phyloP scores from a whole-genome alignment of 495 filamentous ascomycete genomes.

The Penicillium lividum region DNA sequence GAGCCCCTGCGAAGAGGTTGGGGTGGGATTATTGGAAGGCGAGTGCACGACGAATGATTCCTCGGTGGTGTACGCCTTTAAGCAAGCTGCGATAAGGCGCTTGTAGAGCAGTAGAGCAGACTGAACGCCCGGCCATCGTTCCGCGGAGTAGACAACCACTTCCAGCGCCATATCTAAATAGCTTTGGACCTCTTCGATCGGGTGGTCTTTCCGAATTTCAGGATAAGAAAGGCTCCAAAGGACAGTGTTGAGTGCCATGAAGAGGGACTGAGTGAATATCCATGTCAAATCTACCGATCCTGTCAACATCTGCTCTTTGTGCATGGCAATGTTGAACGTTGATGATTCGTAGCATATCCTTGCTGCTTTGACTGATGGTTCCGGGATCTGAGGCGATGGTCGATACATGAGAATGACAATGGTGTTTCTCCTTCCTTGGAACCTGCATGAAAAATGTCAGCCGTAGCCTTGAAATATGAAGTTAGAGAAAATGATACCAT shows the following conservation, averaged over 20 bases:
- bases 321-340: conserved; percentile 74
- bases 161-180: conserved; percentile 72
- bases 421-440: conserved; percentile 72
- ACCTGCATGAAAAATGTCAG: conserved; percentile 51
- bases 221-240: conserved; percentile 87
- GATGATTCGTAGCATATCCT: conserved; percentile 78
- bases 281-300: conserved; percentile 82
- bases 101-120: conserved; percentile 79
- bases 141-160: conserved; percentile 69
- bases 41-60: conserved; percentile 67
- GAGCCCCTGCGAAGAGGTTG: conserved; percentile 43
- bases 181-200: conserved; percentile 67
- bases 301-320: conserved; percentile 71
- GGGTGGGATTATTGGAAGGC: conserved; percentile 53
- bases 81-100: conserved; percentile 75
- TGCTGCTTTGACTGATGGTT: conserved; percentile 74
- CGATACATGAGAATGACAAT: conserved; percentile 84
- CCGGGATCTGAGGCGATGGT: conserved; percentile 86
- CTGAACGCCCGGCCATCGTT: conserved; percentile 85
- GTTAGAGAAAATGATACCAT: conserved; percentile 44
- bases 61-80: conserved; percentile 77
- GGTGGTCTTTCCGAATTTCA: conserved; percentile 70
- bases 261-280: conserved; percentile 84
- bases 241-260: conserved; percentile 82
- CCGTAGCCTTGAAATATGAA: conserved; percentile 10